Percentiles rank a stretch among this genome's conserved stretches.
phyloP scores from a whole-genome alignment of 2,329 filamentous ascomycete genomes.

The Lasiodiplodia hormozganensis region DNA sequence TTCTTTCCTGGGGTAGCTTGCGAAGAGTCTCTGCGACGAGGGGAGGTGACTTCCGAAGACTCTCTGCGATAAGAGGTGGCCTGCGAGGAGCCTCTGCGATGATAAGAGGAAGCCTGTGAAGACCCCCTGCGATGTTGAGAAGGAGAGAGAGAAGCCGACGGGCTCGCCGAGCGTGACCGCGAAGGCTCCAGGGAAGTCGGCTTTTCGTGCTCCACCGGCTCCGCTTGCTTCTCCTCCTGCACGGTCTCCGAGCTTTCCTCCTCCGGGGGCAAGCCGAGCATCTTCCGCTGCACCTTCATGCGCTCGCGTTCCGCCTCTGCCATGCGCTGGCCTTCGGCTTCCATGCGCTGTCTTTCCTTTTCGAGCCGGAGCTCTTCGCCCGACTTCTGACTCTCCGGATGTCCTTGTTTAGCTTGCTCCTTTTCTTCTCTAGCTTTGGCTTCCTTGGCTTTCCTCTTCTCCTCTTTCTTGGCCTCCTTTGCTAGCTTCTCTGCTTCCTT shows the following conservation, averaged over 20 bases:
- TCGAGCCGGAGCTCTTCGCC: constrained; percentile 36
- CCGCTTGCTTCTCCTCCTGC: background rate
- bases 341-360: constrained; percentile 38
- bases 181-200: constrained; percentile 2
- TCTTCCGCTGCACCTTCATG: constrained; percentile 10
- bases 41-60: no score
- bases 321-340: constrained; percentile 35
- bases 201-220: background rate
- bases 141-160: background rate
- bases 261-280: constrained; percentile 26
- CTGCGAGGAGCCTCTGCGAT: background rate
- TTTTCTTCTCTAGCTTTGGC: constrained; percentile 32
- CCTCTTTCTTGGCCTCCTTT: constrained; percentile 42
- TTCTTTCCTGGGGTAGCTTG: constrained; percentile 17
- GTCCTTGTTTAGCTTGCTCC: constrained; percentile 33
- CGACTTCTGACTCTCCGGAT: constrained; percentile 31
- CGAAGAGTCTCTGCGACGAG: background rate
- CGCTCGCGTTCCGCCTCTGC: constrained; percentile 20
- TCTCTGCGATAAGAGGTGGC: constrained; percentile 3
- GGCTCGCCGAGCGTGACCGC: background rate
- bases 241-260: background rate
- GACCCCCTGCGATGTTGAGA: constrained; percentile 33
- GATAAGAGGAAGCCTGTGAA: background rate
- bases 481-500: constrained; percentile 61
- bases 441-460: constrained; percentile 41